A percentile compares a stretch with the other conserved stretches of the same genome.
phyloP scores from a whole-genome alignment of 306 rosid genomes.

The Trifolium pratense region DNA sequence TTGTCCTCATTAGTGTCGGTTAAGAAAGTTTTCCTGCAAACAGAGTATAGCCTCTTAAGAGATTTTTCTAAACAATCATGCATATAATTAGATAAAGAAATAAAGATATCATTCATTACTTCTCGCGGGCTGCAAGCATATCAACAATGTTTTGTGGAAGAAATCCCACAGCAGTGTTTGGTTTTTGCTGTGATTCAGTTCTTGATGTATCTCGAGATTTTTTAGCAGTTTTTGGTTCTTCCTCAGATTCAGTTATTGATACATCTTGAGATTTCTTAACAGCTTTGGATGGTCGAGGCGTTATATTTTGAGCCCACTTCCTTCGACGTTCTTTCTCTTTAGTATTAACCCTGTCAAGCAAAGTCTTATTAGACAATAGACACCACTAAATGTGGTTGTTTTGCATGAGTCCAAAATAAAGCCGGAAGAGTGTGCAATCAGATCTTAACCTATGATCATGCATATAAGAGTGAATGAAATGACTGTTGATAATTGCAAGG shows the following conservation, averaged over 20 bases:
- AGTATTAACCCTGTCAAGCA: conserved; percentile 60
- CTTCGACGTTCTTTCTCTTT: conserved; percentile 80
- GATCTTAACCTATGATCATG: neutral
- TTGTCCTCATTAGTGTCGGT: conserved; percentile 69
- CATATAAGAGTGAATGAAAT: neutral
- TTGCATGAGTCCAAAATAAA: conserved; percentile 15
- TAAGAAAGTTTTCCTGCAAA: conserved; percentile 63
- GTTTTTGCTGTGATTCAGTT: conserved; percentile 45
- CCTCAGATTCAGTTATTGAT: conserved; percentile 42
- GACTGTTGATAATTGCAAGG: neutral
- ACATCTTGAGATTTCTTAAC: conserved; percentile 46
- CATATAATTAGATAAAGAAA: conserved; percentile 15
- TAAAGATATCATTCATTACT: conserved; percentile 55
- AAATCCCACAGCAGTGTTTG: conserved; percentile 56
- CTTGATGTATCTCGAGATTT: conserved; percentile 45
- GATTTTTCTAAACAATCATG: conserved; percentile 11
- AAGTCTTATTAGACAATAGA: conserved; percentile 24
- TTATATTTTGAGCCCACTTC: conserved; percentile 69
- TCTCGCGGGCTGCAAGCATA: conserved; percentile 81
- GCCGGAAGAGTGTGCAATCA: neutral
- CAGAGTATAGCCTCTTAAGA: conserved; percentile 37
- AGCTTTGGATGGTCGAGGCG: conserved; percentile 59
- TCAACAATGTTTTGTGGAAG: conserved; percentile 80
- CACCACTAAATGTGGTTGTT: neutral
- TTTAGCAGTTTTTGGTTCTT: conserved; percentile 44